Base-by-base conservation (phyloP, 2,329 filamentous ascomycete genomes). In the Fusarium nurragi region DNA sequence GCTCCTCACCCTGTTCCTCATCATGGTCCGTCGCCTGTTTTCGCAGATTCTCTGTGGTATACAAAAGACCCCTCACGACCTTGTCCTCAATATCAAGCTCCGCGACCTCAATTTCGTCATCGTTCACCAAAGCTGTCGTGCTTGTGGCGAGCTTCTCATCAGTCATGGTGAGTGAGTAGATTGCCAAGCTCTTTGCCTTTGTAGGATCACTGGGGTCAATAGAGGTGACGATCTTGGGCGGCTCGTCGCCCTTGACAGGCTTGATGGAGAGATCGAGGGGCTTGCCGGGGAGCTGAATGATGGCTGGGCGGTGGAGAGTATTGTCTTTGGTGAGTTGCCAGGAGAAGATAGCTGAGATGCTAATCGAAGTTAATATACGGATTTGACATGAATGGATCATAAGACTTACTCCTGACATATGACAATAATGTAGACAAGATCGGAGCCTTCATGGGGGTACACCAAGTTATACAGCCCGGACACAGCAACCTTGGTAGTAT, bases 261-360 rank as follows among this genome's bases (percentile, higher is more conserved):
- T 76, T 52, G n/a, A 76, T 60, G 25, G 75, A 71, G 12, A 84
- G 71, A 71, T 88, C 85, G 6, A 94, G 83, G 1, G 88, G 84
- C 69, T 91, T 93, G 9, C 90, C 90, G 4, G 82, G 79, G 6
- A 92, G 75, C 36, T 80, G 75, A 50, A 92, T 78, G 58, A 76
- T 65, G 48, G 74, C 65, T 71, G 47, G 82, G 60, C 84, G 79
- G 10, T 78, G 75, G 37, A 92, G 79, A 14, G 73, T 76, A 60
- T 83, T 83, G 45, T 84, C 74, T 2, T 74, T 60, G 7, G 68
- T 73, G 34, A 90, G 79, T n/a, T 78, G 77, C 78, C 90, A 91
- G 53, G 85, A 78, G 75, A 94, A 88, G 10, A 96, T 77, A 37
- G 84, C 90, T 56, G 87, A 84, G 52, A 85, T 74, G 32, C 83